Evolutionary conservation across 169 alveolate species (phyloP), one percentile per base, ranked within the genome.

Genomic region (Plasmodium cynomolgi): DNA sequence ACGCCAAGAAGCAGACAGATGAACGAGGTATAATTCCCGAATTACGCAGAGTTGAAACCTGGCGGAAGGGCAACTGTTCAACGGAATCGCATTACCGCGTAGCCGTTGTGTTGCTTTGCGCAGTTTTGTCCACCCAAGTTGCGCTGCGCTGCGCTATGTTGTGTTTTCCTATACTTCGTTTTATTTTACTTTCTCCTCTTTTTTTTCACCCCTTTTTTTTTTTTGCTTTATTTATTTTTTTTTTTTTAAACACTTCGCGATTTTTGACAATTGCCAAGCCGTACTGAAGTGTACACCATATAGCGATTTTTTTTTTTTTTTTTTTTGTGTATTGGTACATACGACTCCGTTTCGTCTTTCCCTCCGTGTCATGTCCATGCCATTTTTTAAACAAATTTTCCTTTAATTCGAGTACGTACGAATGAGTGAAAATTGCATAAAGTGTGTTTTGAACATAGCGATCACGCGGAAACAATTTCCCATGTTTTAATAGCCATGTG

Each of bases 301-400:
- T 23, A 15, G 79, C 72, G 91, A 77, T 86, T 86, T 86, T 41
- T 68, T 68, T 68, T 68, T 68, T 68, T 68, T 68, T 68, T 68
- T 68, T 68, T 58, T 58, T 23, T 56, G 74, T 58, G 33, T 62
- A 62, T 62, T 62, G 33, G 75, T 62, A 26, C 75, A 20, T 62
- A 26, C 75, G 3, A 62, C 33, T 62, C 33, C 77, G 37, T 26
- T 68, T 68, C 37, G 37, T 6, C 77, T 68, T 7, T 23, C 34
- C 77, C 15, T 68, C 62, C 15, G 33, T 20, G 33, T 62, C 26
- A 5, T n/a, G 26, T 62, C 33, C 75, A 62, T 26, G 33, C 11
- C 75, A 62, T 62, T 62, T 62, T 62, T n/a, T 20, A 62, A 62
- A 62, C 33, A 62, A 62, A n/a, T 62, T 62, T 62, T 26, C 33